Evolutionary conservation across 225 moss, liverwort and hornwort genomes (phyloP).

Genomic region (Marchantia paleacea): DNA sequence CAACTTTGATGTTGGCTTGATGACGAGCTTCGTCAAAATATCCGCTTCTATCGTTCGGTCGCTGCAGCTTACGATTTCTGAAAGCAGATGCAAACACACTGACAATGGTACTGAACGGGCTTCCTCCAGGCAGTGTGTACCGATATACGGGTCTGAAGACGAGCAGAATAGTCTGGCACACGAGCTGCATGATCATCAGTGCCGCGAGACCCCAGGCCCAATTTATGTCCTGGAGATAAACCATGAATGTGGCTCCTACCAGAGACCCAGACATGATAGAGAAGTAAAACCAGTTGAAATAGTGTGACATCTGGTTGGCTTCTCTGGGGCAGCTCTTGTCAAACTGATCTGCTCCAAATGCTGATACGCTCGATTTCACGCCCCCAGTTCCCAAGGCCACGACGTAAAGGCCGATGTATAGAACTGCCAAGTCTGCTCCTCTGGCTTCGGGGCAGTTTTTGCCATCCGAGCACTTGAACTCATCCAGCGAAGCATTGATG

Average conservation of each 20-base stretch:
- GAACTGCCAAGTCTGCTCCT: constrained; percentile 12
- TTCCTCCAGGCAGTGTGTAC: constrained; percentile 55
- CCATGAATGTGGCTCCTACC: constrained; percentile 59
- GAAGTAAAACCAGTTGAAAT: constrained; percentile 77
- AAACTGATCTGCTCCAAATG: constrained; percentile 86
- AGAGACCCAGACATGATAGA: constrained; percentile 59
- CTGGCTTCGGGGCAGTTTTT: background rate
- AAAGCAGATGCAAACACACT: constrained; percentile 61
- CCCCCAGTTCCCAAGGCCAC: constrained; percentile 67
- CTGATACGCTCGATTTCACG: constrained; percentile 69
- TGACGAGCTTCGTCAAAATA: constrained; percentile 44
- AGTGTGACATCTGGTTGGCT: constrained; percentile 65
- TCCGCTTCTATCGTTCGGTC: constrained; percentile 34
- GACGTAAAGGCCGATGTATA: constrained; percentile 66
- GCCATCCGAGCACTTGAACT: background rate
- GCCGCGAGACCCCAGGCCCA: constrained; percentile 81
- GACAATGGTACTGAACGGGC: constrained; percentile 57
- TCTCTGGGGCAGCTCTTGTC: constrained; percentile 61
- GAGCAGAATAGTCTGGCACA: constrained; percentile 44
- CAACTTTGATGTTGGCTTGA: constrained; percentile 44
- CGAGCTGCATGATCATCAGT: constrained; percentile 50
- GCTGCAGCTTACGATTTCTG: constrained; percentile 46
- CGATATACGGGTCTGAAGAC: constrained; percentile 56
- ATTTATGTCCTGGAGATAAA: constrained; percentile 76
- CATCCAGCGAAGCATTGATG: background rate